Percentiles rank a stretch among this genome's conserved stretches.
phyloP scores from a whole-genome alignment of 2,329 filamentous ascomycete genomes.

The Sphaerulina musiva region DNA sequence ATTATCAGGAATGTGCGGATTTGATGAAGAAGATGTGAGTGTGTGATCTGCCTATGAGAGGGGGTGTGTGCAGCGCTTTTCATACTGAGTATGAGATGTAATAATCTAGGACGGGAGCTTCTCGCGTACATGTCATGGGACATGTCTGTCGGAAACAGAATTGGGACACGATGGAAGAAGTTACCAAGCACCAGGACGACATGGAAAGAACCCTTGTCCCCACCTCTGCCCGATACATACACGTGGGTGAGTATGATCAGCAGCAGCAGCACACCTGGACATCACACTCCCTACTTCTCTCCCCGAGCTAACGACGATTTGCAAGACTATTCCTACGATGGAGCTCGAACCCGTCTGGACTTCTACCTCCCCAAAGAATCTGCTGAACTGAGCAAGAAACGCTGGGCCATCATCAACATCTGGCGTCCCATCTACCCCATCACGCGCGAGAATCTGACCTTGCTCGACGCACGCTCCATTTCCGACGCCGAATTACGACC shows the following conservation, averaged over 20 bases:
- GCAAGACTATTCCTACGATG: slow-evolving; percentile 8
- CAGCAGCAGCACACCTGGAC: neutral
- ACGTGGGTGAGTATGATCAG: neutral
- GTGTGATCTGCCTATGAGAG: neutral
- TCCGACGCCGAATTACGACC: slow-evolving; percentile 4
- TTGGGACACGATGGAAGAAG: slow-evolving; percentile 5
- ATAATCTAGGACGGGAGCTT: slow-evolving; percentile 1
- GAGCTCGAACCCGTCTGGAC: slow-evolving; percentile 2
- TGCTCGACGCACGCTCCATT: slow-evolving; percentile 10
- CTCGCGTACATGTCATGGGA: slow-evolving; percentile 6
- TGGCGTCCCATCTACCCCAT: slow-evolving; percentile 13
- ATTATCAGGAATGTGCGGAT: slow-evolving; percentile 9
- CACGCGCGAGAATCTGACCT: slow-evolving; percentile 6
- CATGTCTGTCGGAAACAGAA: slow-evolving; percentile 7
- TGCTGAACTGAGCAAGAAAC: neutral
- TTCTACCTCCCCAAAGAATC: slow-evolving; percentile 1
- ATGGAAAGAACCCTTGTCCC: slow-evolving; percentile 5
- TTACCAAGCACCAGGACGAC: slow-evolving; percentile 1
- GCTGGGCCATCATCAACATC: slow-evolving; percentile 15
- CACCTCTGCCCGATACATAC: slow-evolving; percentile 7
- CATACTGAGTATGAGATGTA: neutral
- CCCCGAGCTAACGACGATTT: neutral
- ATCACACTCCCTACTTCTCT: neutral
- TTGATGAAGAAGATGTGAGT: slow-evolving; percentile 10
- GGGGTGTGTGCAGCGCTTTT: no score